These are phyloP conservation scores for Globisporangium sylvaticum DNA, from an alignment of 352 stramenopile genomes.

Conservation along the genomic window DNA sequence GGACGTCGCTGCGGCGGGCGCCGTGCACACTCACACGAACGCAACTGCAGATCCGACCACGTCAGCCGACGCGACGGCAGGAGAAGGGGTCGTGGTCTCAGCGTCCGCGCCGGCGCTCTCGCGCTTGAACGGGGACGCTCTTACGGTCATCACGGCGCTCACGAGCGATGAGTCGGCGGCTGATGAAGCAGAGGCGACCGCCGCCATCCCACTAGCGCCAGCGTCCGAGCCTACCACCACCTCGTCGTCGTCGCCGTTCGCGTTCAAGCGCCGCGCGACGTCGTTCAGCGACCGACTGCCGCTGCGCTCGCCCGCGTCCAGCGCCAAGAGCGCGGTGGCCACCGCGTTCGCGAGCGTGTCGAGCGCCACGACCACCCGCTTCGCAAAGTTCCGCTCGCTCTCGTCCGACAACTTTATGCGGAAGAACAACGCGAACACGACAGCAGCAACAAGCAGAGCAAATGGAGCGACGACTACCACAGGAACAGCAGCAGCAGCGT, in stretches of 20 bases:
- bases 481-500: neutral
- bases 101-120: neutral
- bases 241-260: neutral
- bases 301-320: slow-evolving; percentile 16
- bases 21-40: neutral
- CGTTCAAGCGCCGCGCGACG: slow-evolving; percentile 46
- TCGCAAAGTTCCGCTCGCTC: slow-evolving; percentile 36
- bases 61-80: neutral
- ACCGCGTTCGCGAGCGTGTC: slow-evolving; percentile 45
- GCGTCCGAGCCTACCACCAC: neutral
- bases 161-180: neutral
- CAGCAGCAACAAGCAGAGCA: neutral
- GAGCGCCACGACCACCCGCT: slow-evolving; percentile 26
- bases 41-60: neutral
- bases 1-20: neutral
- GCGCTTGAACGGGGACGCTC: neutral
- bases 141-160: neutral
- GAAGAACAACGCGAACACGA: slow-evolving; percentile 10
- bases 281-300: slow-evolving; percentile 50
- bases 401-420: slow-evolving; percentile 40
- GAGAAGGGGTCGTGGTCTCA: neutral
- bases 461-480: too few species aligned
- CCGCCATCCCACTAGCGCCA: neutral
- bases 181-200: neutral
- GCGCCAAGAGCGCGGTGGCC: slow-evolving; percentile 27